Base-by-base conservation (phyloP, 2,329 filamentous ascomycete genomes). In the Sporothrix pallida region DNA sequence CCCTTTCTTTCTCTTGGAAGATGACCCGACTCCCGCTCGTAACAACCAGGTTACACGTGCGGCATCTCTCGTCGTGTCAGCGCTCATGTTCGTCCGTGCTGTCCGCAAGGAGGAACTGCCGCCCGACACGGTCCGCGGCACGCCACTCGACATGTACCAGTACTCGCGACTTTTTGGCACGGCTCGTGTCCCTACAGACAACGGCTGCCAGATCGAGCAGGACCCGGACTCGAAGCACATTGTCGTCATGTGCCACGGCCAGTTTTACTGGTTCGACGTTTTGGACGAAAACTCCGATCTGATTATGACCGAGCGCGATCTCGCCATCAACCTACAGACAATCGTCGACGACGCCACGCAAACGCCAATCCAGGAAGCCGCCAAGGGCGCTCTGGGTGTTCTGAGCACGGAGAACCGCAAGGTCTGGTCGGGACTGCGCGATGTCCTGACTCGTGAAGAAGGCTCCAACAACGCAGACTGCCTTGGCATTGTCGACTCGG, bases 261-360 rank as follows among this genome's bases (percentile, higher is more conserved):
- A 99, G 78, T 95, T 98, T 79, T 99, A 99, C 83, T 98, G 95
- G 95, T 99, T 99, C 78, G 96, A 99, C 81, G 95, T 98, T 1
- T 86, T 99, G 20, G 96, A 99, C 78, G 92, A 95, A 77, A 97
- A 97, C 82, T 93, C 93, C 7, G 96, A 99, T 81, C 85, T 97
- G 73, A 97, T 99, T 82, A 98, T 98, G 95, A 95, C 92, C 0
- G 96, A 98, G 82, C 95, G 93, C 81, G 96, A 99, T 79, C 88
- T 99, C 72, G 91, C 93, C 7, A 87, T 97, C 80, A 98, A 99
- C 79, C 85, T 99, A 20, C 92, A 97, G 79, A 95, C 94, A 15
- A 96, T 98, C 78, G 89, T 97, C 72, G 93, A 97, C 73, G 96
- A 99, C 81, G 95, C 96, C 5, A 88, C 92, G 46, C 90, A 97